Conservation (phyloP, 106 monocot species). For the Dendrobium catenatum region DNA sequence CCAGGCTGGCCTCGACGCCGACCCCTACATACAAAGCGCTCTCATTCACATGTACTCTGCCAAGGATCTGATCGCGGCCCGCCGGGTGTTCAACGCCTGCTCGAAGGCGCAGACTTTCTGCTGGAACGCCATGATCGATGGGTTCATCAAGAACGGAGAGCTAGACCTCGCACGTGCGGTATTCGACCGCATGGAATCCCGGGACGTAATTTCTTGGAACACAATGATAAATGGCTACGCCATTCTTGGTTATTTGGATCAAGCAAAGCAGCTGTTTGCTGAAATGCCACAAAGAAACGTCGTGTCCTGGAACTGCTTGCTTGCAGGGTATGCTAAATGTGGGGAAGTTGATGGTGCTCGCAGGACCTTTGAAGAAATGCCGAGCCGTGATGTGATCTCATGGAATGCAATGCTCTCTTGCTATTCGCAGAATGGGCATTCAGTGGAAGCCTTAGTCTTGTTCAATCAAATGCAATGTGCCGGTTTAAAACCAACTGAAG, state of each 20-base stretch:
- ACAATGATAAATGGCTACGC: conserved; percentile 32
- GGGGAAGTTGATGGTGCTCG: conserved; percentile 44
- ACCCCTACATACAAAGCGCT: conserved; percentile 29
- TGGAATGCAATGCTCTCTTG: conserved; percentile 30
- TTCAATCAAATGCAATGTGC: conserved; percentile 12
- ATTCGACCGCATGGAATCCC: conserved; percentile 36
- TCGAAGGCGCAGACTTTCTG: conserved; percentile 17
- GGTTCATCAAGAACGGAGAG: conserved; percentile 37
- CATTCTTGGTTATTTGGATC: conserved; percentile 5
- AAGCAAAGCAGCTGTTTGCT: conserved; percentile 24
- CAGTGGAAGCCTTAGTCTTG: conserved; percentile 7
- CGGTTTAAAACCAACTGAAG: conserved; percentile 5
- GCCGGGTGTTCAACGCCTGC: conserved; percentile 30
- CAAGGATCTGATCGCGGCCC: conserved; percentile 23
- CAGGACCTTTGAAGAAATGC: conserved; percentile 33
- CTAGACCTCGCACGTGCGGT: conserved; percentile 16
- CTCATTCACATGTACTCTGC: conserved; percentile 31
- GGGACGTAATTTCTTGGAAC: conserved; percentile 43
- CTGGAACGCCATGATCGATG: conserved; percentile 56
- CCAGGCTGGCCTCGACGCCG: conserved; percentile 20
- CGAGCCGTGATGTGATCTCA: conserved; percentile 17
- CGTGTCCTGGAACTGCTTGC: conserved; percentile 51
- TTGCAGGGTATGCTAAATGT: conserved; percentile 35
- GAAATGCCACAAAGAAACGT: conserved; percentile 22
- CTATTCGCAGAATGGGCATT: conserved; percentile 2